These are phyloP conservation scores for Aureobasidium zeae DNA, from an alignment of 2,329 filamentous ascomycete species.

Conservation along the genomic window DNA sequence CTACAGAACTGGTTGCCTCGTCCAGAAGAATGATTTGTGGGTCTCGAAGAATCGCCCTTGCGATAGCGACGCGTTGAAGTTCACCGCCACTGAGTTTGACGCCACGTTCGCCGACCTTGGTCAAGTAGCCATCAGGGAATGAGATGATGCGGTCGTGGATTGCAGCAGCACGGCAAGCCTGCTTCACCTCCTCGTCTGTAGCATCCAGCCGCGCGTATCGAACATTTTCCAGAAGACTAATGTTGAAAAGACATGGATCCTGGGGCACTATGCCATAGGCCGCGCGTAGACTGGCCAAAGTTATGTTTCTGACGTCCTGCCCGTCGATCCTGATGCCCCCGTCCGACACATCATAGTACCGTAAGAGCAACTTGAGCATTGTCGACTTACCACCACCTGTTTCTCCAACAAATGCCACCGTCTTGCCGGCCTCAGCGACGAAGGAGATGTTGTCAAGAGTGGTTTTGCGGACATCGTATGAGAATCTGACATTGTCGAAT, in stretches of 20 bases:
- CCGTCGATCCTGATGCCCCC: conserved; percentile 51
- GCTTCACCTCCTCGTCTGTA: conserved; percentile 50
- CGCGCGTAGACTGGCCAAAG: conserved; percentile 48
- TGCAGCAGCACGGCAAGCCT: conserved; percentile 51
- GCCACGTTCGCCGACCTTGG: conserved; percentile 65
- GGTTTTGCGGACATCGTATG: conserved; percentile 45
- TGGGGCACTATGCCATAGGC: conserved; percentile 57
- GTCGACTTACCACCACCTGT: conserved; percentile 57
- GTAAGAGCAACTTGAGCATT: conserved; percentile 50
- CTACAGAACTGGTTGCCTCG: conserved; percentile 63
- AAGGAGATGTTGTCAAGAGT: conserved; percentile 45
- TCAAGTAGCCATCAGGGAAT: conserved; percentile 60
- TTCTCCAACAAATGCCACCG: conserved; percentile 52
- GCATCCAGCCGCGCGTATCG: conserved; percentile 54
- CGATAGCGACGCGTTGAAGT: conserved; percentile 71
- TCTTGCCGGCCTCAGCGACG: conserved; percentile 43
- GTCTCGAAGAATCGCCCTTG: conserved; percentile 57
- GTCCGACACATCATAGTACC: conserved; percentile 50
- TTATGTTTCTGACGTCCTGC: conserved; percentile 51
- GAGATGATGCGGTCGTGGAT: conserved; percentile 56
- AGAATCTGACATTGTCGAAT: conserved; percentile 47
- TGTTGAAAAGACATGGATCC: conserved; percentile 55
- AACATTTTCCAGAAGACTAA: conserved; percentile 55
- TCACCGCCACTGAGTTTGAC: conserved; percentile 77
- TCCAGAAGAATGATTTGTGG: conserved; percentile 62